These are phyloP conservation scores for Phytopythium delawarense DNA, from an alignment of 352 stramenopile genomes.

Conservation along the genomic window DNA sequence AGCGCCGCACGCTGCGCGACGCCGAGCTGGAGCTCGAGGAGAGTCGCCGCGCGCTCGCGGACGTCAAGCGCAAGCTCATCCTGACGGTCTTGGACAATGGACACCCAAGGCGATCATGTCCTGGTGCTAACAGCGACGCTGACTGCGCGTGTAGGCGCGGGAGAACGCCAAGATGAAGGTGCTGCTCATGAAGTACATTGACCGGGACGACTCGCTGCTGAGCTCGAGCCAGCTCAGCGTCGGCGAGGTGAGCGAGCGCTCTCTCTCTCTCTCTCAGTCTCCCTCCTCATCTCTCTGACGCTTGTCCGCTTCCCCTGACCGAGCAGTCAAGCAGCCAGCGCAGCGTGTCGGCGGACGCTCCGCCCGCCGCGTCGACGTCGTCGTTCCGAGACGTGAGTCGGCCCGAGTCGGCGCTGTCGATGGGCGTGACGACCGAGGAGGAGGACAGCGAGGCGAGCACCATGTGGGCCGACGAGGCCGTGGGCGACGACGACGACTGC, in stretches of 20 bases:
- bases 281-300: not conserved
- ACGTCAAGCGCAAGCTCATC: constrained; percentile 63
- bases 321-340: constrained; percentile 23
- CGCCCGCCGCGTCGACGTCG: not conserved
- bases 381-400: constrained; percentile 10
- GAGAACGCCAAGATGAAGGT: constrained; percentile 88
- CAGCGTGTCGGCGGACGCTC: not conserved
- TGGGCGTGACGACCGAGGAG: constrained; percentile 48
- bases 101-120: too few relatives aligned
- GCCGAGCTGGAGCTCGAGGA: constrained; percentile 54
- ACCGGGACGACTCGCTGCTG: constrained; percentile 78
- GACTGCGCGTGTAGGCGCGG: constrained; percentile 28
- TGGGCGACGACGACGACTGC: constrained; percentile 14
- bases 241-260: constrained; percentile 15
- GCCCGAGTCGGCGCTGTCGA: constrained; percentile 20
- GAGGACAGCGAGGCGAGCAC: constrained; percentile 52
- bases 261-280: not conserved
- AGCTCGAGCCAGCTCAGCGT: constrained; percentile 74
- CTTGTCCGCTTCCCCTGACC: not conserved
- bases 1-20: constrained; percentile 65
- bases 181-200: constrained; percentile 83
- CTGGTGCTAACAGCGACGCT: not conserved
- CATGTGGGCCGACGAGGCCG: constrained; percentile 59
- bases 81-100: constrained; percentile 28
- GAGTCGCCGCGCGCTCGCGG: constrained; percentile 41